A percentile compares a stretch with the other conserved stretches of the same genome.
Evolutionary conservation across 345 rosid genomes (phyloP).

Genomic region (Gossypium australe): DNA sequence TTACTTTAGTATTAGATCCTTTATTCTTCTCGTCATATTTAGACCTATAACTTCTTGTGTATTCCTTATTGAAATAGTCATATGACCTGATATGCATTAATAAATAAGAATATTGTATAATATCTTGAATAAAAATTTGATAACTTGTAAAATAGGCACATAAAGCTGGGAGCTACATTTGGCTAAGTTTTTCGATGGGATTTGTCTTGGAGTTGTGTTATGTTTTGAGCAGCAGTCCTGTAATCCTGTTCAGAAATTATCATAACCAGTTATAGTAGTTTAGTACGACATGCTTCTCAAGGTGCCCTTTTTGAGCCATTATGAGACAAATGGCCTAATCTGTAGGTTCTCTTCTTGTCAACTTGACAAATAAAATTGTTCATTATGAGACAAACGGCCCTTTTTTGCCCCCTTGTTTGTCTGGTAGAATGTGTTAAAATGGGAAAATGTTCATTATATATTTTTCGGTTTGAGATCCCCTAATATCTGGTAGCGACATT

Average conservation of each 20-base stretch:
- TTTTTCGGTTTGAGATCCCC: neutral
- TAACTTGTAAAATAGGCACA: neutral
- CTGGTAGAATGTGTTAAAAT: slow-evolving; percentile 2
- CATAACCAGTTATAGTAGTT: neutral
- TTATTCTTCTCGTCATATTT: slow-evolving; percentile 7
- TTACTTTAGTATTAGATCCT: neutral
- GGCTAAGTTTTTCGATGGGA: neutral
- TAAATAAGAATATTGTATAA: neutral
- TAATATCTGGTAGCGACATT: too few species aligned
- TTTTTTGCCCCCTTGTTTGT: neutral
- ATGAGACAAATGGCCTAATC: neutral
- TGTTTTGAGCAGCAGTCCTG: neutral
- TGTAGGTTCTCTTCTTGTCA: neutral
- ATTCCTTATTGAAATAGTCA: neutral
- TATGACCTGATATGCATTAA: neutral
- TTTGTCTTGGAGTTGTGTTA: neutral
- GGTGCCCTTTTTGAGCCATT: neutral
- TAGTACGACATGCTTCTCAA: neutral
- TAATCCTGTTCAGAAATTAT: slow-evolving; percentile 1
- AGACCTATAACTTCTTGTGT: slow-evolving; percentile 3
- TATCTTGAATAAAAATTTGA: neutral
- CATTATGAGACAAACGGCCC: too few species aligned
- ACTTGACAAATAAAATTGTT: neutral
- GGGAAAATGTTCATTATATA: neutral
- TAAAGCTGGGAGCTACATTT: neutral